Percentiles rank a stretch among this genome's conserved stretches.
phyloP scores from a whole-genome alignment of 1,139 yeast species.

The Blastobotrys capitulatus region DNA sequence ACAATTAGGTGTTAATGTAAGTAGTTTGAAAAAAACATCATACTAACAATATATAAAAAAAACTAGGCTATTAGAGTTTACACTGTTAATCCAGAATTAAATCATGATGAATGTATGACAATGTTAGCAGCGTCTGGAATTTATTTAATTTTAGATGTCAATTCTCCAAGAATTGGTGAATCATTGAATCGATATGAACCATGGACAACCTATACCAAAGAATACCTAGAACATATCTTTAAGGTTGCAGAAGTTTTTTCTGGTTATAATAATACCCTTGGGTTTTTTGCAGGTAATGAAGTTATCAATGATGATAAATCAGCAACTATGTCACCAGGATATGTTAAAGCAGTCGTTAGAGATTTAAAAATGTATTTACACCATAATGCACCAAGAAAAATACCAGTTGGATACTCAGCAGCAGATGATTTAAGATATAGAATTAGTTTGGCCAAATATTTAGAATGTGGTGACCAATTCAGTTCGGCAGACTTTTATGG shows the following conservation, averaged over 20 bases:
- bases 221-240: constrained; percentile 70
- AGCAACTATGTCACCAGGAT: constrained; percentile 43
- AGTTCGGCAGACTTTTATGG: constrained; percentile 89
- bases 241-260: constrained; percentile 79
- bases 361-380: constrained; percentile 76
- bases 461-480: constrained; percentile 63
- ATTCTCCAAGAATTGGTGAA: constrained; percentile 73
- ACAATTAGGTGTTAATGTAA: constrained; percentile 66
- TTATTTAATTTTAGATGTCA: constrained; percentile 83
- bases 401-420: constrained; percentile 96
- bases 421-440: constrained; percentile 85
- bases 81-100: constrained; percentile 72
- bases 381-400: constrained; percentile 52
- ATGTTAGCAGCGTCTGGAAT: constrained; percentile 88
- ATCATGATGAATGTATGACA: constrained; percentile 91
- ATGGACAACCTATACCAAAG: constrained; percentile 68
- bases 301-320: constrained; percentile 75
- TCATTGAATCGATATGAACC: constrained; percentile 87
- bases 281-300: constrained; percentile 94
- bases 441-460: constrained; percentile 68
- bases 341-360: constrained; percentile 74
- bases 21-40: constrained; percentile 18
- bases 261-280: constrained; percentile 80
- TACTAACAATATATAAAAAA: not conserved
- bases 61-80: constrained; percentile 76